Conservation (phyloP, 2,329 filamentous ascomycete species). For the Hymenoscyphus fructigenus region DNA sequence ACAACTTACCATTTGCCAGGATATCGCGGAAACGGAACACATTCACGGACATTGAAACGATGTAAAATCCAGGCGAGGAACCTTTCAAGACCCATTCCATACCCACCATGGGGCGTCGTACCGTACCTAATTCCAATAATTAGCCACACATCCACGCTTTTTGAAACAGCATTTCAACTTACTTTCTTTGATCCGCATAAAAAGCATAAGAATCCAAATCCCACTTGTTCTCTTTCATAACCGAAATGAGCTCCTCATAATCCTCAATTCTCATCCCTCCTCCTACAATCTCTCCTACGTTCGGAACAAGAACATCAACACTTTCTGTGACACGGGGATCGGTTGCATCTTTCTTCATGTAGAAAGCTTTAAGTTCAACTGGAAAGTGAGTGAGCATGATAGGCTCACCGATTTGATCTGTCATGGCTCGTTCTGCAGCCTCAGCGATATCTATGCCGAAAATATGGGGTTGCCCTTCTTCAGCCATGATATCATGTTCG, state of each 20-base stretch:
- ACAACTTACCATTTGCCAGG: background rate
- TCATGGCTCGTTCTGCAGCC: background rate
- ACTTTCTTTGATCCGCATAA: conserved; percentile 1
- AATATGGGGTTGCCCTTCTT: background rate
- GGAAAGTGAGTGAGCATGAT: background rate
- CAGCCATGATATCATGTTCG: background rate
- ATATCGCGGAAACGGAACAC: background rate
- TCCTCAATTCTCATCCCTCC: conserved; percentile 2
- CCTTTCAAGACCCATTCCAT: background rate
- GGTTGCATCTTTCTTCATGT: background rate
- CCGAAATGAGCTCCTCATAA: background rate
- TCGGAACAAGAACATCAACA: background rate
- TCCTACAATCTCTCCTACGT: background rate
- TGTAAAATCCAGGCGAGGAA: background rate
- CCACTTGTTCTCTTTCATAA: conserved; percentile 1
- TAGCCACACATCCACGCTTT: background rate
- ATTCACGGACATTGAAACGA: background rate
- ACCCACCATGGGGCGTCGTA: background rate
- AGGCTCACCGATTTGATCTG: background rate
- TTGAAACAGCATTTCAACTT: background rate
- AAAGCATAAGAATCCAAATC: background rate
- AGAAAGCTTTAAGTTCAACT: background rate
- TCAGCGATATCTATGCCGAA: background rate
- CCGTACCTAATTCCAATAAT: background rate
- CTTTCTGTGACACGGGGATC: background rate